Evolutionary conservation across 2,329 filamentous ascomycete species (phyloP), one percentile per base, ranked within the genome.

Genomic region (Coniochaeta sp.): DNA sequence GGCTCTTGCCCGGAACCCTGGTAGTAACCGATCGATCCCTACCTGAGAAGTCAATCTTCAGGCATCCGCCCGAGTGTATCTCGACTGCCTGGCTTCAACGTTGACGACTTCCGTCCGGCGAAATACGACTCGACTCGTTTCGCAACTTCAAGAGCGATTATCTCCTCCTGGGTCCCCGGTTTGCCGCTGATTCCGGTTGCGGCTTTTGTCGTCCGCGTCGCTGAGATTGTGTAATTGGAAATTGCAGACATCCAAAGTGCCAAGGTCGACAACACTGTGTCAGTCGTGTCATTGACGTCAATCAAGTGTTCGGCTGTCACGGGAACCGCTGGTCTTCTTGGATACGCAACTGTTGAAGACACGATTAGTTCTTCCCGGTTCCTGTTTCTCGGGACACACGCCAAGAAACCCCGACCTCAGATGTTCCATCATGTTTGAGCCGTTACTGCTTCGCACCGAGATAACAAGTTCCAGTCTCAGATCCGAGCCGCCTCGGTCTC

Each of bases 391-490:
- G 36, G 56, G 56, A 43, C 56, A 58, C n/a, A 19, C 33, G 31
- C 26, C 56, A 58, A 36, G 22, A 6, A 47, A 58, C 34, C 24
- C 57, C 26, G 54, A 57, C 43, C 56, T 24, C 62, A 58, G 60
- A 74, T 74, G 71, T 62, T 63, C 66, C 67, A 69, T 61, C 69
- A 74, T 74, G 72, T 65, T 67, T 69, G 63, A 68, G 61, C 63
- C 63, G 68, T 68, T 62, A 69, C 59, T 62, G 55, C 44, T 58
- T 54, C 66, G 60, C 66, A 65, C 67, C 61, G 62, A 69, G 61
- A 67, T 40, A 62, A 56, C 40, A 58, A 61, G 19, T 36, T 50
- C 44, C 58, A 62, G 22, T 33, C 40, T 54, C 33, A 59, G 57
- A 43, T 50, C 62, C 62, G 59, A 60, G 62, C 57, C 59, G 56